A percentile compares a stretch with the other conserved stretches of the same genome.
Conservation (phyloP, 2,329 filamentous ascomycete genomes). For the Chalara sp. region DNA sequence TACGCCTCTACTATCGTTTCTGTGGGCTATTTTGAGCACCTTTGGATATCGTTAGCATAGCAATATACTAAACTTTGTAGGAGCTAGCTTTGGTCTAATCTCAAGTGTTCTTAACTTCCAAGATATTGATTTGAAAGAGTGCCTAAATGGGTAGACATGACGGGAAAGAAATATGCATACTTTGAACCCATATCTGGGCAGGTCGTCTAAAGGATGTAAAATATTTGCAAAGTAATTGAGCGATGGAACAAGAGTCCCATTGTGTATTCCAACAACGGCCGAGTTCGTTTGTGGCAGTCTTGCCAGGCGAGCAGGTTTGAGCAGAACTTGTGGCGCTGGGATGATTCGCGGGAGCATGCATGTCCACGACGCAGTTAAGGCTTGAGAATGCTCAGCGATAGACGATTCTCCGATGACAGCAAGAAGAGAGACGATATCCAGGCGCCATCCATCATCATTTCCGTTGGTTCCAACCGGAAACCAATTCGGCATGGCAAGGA, state of each 20-base stretch:
- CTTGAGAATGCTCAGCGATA: slow-evolving; percentile 50
- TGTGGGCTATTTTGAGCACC: slow-evolving; percentile 39
- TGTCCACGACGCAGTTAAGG: slow-evolving; percentile 50
- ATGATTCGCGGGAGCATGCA: slow-evolving; percentile 54
- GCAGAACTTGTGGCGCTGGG: slow-evolving; percentile 55
- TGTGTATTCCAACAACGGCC: slow-evolving; percentile 51
- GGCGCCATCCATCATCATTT: slow-evolving; percentile 39
- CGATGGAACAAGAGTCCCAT: slow-evolving; percentile 45
- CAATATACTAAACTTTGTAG: too few species aligned
- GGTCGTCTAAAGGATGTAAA: slow-evolving; percentile 46
- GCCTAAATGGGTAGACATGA: too few species aligned
- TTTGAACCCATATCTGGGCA: slow-evolving; percentile 41
- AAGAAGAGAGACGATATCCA: slow-evolving; percentile 56
- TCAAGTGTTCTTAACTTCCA: too few species aligned
- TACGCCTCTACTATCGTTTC: neutral
- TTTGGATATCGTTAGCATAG: too few species aligned
- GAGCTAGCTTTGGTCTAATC: too few species aligned
- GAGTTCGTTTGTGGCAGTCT: slow-evolving; percentile 49
- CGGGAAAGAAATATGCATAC: slow-evolving; percentile 17
- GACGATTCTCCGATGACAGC: slow-evolving; percentile 56
- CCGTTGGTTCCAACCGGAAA: slow-evolving; percentile 34
- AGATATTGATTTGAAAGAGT: too few species aligned
- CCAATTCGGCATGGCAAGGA: slow-evolving; percentile 25
- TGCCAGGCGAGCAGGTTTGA: slow-evolving; percentile 46
- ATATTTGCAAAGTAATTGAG: slow-evolving; percentile 58